Evolutionary conservation across 2,329 filamentous ascomycete species (phyloP), one percentile per base, ranked within the genome.

Genomic region (Pseudocercospora crystallina): DNA sequence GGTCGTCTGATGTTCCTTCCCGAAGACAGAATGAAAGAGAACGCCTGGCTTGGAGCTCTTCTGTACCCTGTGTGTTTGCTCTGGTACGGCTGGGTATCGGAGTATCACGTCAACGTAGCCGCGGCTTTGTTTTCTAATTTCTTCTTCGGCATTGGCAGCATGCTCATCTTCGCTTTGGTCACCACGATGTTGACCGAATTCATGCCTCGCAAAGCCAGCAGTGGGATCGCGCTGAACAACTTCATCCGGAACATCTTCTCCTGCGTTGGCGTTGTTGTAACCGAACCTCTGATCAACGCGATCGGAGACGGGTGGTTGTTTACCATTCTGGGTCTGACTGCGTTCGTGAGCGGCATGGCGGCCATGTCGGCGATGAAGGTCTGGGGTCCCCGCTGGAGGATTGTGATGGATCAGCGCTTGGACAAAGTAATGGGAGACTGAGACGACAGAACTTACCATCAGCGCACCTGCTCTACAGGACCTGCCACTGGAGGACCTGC

Each of bases 121-220:
- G 65, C 53, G 2, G 62, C 66, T 1, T 61, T 70, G 58, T 52
- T 69, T 1, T 63, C 65, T 15, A 69, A 70, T 36, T 70, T 70
- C 61, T 69, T 70, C 65, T 94, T 92, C 61, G 89, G 89, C 12
- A 61, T 87, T 3, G 85, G 86, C 2, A 85, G 80, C 30, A 94
- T 95, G 89, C 76, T 94, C 3, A 84, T 90, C 29, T 90, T 89
- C 70, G 80, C 82, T 42, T 79, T 83, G 60, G 58, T 82, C 0
- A 90, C 87, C 0, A 94, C 89, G 0, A 90, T 94, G 86, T 74
- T 94, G 58, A 92, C 89, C 0, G 89, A 94, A 65, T 90, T 92
- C 64, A 85, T 92, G 77, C 87, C 87, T 11, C 78, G 81, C 36
- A 78, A 80, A 56, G 85, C 84, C 43, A 87, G 83, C 3, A 81